Base-by-base conservation (phyloP, 2,329 filamentous ascomycete species). In the Xylariaceae sp. region DNA sequence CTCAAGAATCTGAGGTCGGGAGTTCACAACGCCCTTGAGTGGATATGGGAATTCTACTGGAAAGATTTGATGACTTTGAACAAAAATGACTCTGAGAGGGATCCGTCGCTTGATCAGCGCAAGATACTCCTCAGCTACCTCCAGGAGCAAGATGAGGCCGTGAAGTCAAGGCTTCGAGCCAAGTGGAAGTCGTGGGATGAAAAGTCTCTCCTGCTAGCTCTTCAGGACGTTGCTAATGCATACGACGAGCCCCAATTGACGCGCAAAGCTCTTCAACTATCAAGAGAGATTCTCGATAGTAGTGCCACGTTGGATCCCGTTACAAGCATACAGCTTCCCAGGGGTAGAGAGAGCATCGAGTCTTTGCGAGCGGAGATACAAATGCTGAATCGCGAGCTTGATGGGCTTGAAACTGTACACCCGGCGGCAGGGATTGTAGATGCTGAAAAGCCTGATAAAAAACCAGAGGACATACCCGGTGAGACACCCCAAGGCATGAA, bases 21-120 rank as follows among this genome's bases (percentile, higher is more conserved):
- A 2, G 80, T 85, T 1, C 69, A 74, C 52, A 80, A 85, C 56
- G 88, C 86, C 1, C 72, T 96, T 50, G 72, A 74, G 36, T 96
- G 91, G 91, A 82, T 96, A 41, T 95, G 88, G 88, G 76, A 83
- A 42, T 88, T 88, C 64, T 96, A 95, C 70, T 97, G 91, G 91
- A 69, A 66, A 57, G 68, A 76, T 35, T 63, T 81, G 17, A 55
- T 60, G n/a, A 25, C 40, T 10, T 16, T 27, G 8, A 42, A 38
- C 2, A 45, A 22, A 6, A 48, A 37, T 1, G 44, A 12, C 7
- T 29, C 39, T 8, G 49, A 22, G 14, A 39, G 48, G 14, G 48
- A 12, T 5, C 45, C 20, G 11, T 44, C 50, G n/a, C 19, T 42
- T 4, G 49, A 47, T 3, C 43, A 56, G 21, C 63, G 69, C 45